A percentile compares a stretch with the other conserved stretches of the same genome.
Evolutionary conservation across 345 rosid species (phyloP).

Genomic region (Gossypium anomalum): DNA sequence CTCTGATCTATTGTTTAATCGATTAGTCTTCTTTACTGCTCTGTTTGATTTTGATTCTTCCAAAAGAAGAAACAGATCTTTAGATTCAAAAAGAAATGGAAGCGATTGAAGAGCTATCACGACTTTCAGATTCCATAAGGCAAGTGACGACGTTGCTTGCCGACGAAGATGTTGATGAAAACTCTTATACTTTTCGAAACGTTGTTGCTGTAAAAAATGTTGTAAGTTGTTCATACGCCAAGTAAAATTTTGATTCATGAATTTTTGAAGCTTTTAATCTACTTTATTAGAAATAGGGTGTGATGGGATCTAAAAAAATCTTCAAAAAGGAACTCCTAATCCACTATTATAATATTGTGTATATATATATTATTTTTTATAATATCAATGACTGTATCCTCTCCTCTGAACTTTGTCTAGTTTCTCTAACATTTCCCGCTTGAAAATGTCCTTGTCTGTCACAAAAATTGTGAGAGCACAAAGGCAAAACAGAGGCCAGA

Average conservation of each 20-base stretch:
- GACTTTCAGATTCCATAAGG: slow-evolving; percentile 78
- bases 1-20: background rate
- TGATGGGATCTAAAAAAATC: too few relatives aligned
- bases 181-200: slow-evolving; percentile 63
- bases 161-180: slow-evolving; percentile 87
- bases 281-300: too few relatives aligned
- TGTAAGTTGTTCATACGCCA: slow-evolving; percentile 42
- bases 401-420: too few relatives aligned
- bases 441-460: too few relatives aligned
- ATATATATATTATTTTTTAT: too few relatives aligned
- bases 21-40: background rate
- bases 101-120: slow-evolving; percentile 76
- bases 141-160: slow-evolving; percentile 74
- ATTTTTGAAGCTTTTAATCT: too few relatives aligned
- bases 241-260: slow-evolving; percentile 1
- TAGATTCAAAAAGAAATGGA: slow-evolving; percentile 44
- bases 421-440: too few relatives aligned
- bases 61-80: background rate
- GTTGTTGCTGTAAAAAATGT: slow-evolving; percentile 85
- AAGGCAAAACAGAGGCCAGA: too few relatives aligned
- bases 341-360: too few relatives aligned
- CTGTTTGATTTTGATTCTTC: background rate
- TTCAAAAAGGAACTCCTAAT: too few relatives aligned
- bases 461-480: too few relatives aligned
- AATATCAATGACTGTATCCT: too few relatives aligned